Conservation (phyloP, 1,139 yeast genomes). For the Suhomyces choctaworum region DNA sequence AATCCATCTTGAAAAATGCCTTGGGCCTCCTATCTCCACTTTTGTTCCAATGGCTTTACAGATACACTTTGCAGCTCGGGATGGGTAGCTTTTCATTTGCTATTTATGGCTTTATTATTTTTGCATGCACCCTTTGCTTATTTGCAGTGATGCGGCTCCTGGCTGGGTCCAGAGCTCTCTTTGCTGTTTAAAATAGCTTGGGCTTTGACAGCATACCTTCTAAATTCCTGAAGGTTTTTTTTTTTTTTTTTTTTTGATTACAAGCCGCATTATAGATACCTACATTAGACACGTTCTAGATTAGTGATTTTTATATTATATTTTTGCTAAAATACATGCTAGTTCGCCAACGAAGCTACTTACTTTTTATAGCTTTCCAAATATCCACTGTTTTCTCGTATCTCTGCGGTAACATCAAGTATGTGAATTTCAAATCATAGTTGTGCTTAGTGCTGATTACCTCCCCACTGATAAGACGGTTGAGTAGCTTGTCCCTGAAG, state of each 20-base stretch:
- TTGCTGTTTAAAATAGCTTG: too few relatives aligned
- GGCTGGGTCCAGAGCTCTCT: conserved; percentile 5
- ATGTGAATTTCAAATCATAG: conserved; percentile 35
- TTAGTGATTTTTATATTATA: too few relatives aligned
- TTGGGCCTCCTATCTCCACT: conserved; percentile 42
- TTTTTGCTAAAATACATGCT: too few relatives aligned
- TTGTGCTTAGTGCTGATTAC: conserved; percentile 32
- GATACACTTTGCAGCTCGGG: conserved; percentile 7
- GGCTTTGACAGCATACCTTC: too few relatives aligned
- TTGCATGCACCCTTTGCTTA: conserved; percentile 6
- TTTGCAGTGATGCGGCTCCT: conserved; percentile 6
- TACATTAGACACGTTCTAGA: too few relatives aligned
- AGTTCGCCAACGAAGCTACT: too few relatives aligned
- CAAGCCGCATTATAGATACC: too few relatives aligned
- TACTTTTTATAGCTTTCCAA: conserved; percentile 28
- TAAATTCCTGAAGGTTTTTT: too few relatives aligned
- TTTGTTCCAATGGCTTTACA: conserved; percentile 40
- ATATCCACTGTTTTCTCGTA: conserved; percentile 31
- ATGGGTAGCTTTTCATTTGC: conserved; percentile 9
- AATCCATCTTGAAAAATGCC: conserved; percentile 46
- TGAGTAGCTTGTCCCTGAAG: conserved; percentile 29
- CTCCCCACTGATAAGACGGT: conserved; percentile 34
- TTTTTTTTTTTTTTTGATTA: too few relatives aligned
- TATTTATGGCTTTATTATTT: conserved; percentile 7
- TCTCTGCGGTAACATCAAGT: conserved; percentile 45